Evolutionary conservation across 306 rosid species (phyloP).

Genomic region (Comarum palustre): DNA sequence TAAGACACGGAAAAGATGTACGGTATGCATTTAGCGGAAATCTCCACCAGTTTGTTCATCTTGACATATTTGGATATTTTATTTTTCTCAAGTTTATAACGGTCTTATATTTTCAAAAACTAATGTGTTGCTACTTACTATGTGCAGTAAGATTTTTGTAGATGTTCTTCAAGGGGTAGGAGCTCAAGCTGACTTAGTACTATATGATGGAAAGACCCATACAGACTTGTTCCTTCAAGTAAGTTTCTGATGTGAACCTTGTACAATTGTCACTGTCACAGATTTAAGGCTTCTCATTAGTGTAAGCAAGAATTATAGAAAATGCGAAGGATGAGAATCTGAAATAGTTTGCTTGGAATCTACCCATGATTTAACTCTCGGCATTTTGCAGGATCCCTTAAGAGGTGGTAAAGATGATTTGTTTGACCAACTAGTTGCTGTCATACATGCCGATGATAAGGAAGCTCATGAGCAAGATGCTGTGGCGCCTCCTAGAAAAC

Average conservation of each 20-base stretch:
- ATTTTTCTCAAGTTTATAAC: neutral
- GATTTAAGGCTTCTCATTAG: neutral
- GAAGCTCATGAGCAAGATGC: constrained; percentile 71
- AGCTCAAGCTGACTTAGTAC: constrained; percentile 57
- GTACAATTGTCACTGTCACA: neutral
- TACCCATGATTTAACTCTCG: neutral
- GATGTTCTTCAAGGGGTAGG: constrained; percentile 63
- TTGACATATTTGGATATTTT: neutral
- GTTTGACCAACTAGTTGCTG: constrained; percentile 61
- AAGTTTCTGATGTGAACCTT: constrained; percentile 21
- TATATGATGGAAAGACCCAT: constrained; percentile 82
- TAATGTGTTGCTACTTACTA: constrained; percentile 11
- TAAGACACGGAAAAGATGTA: neutral
- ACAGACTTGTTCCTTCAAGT: constrained; percentile 96
- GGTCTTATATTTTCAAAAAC: constrained; percentile 10
- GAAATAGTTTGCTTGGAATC: neutral
- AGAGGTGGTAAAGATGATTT: constrained; percentile 84
- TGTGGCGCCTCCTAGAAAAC: constrained; percentile 61
- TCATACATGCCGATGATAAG: constrained; percentile 61
- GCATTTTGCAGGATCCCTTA: constrained; percentile 73
- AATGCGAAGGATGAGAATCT: neutral
- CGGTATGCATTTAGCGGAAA: neutral
- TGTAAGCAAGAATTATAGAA: neutral
- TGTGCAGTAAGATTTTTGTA: constrained; percentile 62
- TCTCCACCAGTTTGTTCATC: neutral